These are phyloP conservation scores for Torulaspora franciscae DNA, from an alignment of 805 yeast genomes.

Conservation along the genomic window DNA sequence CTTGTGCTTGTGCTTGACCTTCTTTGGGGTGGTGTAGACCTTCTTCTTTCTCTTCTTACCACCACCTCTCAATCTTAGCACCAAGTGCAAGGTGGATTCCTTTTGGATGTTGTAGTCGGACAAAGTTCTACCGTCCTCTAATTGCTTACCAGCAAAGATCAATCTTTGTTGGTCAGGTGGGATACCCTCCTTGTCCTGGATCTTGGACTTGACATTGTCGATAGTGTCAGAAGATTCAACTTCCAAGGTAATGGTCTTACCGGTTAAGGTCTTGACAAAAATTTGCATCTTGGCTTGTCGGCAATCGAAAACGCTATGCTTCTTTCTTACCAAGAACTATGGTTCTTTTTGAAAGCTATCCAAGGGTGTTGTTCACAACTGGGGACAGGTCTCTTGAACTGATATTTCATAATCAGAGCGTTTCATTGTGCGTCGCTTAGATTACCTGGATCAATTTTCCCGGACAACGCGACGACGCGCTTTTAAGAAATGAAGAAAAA, in stretches of 20 bases:
- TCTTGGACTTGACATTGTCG: conserved; percentile 94
- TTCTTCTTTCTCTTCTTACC: conserved; percentile 99
- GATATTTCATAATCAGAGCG: neutral
- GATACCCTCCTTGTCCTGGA: conserved; percentile 95
- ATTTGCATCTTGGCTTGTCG: conserved; percentile 75
- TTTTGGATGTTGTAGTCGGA: conserved; percentile 98
- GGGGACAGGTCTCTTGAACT: neutral
- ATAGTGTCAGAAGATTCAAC: conserved; percentile 97
- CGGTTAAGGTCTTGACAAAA: conserved; percentile 98
- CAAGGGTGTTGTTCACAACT: neutral
- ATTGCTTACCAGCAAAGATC: conserved; percentile 96
- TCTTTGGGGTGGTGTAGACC: conserved; percentile 99
- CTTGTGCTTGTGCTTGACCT: conserved; percentile 99
- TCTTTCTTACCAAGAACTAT: conserved; percentile 36
- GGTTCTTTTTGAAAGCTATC: neutral
- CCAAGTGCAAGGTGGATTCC: conserved; percentile 95
- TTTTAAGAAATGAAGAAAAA: conserved; percentile 3
- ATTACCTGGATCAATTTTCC: neutral
- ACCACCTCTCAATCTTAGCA: conserved; percentile 97
- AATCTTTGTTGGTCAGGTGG: conserved; percentile 98
- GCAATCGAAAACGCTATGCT: conserved; percentile 37
- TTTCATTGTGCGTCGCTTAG: neutral
- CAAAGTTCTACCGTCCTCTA: conserved; percentile 93
- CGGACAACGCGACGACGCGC: conserved; percentile 9
- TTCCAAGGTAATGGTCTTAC: conserved; percentile 97